Conservation (phyloP, 208 protist species). For the Leptomonas seymouri region DNA sequence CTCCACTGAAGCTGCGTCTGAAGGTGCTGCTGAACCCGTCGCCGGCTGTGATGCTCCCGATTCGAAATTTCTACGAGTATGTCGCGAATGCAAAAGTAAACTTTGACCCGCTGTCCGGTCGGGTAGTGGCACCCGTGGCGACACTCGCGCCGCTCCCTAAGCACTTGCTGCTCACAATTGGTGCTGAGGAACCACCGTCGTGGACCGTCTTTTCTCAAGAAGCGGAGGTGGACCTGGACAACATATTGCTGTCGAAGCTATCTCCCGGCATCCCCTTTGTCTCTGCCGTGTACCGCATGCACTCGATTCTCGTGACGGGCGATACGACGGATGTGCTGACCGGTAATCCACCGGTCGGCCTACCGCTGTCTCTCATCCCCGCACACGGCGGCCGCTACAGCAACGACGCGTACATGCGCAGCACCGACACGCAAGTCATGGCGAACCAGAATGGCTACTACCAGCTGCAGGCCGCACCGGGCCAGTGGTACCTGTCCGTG, state of each 20-base stretch:
- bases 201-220: constrained; percentile 87
- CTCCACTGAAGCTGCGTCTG: constrained; percentile 48
- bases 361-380: constrained; percentile 79
- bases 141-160: constrained; percentile 60
- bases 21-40: constrained; percentile 81
- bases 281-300: constrained; percentile 85
- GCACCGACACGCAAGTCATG: constrained; percentile 97
- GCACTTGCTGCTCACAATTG: constrained; percentile 69
- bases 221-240: constrained; percentile 95
- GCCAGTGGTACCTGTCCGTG: constrained; percentile 85
- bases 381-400: background rate
- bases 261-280: constrained; percentile 43
- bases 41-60: constrained; percentile 58
- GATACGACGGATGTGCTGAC: constrained; percentile 34
- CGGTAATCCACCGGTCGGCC: constrained; percentile 48
- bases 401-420: background rate
- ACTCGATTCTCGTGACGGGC: constrained; percentile 90
- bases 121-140: constrained; percentile 54
- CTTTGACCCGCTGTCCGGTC: constrained; percentile 77
- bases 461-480: constrained; percentile 94
- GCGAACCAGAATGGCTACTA: constrained; percentile 95
- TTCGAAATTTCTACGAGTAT: constrained; percentile 93
- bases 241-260: constrained; percentile 91
- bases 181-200: constrained; percentile 88
- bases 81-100: constrained; percentile 57